Conservation (phyloP, 257 asterid species). For the Solanum paucissectum region DNA sequence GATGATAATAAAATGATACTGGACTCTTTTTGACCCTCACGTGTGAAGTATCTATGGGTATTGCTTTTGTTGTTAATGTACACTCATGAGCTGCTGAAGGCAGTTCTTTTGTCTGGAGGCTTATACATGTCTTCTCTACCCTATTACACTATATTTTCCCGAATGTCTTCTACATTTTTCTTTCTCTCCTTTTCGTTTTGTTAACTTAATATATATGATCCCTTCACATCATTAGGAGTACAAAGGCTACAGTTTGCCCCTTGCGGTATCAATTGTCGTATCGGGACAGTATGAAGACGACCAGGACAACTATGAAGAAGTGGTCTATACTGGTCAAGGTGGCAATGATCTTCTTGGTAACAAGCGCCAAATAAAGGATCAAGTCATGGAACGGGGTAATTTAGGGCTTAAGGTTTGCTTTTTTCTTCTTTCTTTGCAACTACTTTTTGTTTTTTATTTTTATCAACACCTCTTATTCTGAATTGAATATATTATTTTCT, state of each 20-base stretch:
- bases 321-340: slow-evolving; percentile 91
- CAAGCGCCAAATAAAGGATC: slow-evolving; percentile 61
- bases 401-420: slow-evolving; percentile 61
- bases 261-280: slow-evolving; percentile 60
- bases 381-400: slow-evolving; percentile 59
- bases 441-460: not conserved
- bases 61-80: not conserved
- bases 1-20: not conserved
- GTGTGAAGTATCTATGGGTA: not conserved
- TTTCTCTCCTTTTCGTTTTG: not conserved
- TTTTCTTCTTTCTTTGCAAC: not conserved
- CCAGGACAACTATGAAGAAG: slow-evolving; percentile 60
- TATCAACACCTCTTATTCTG: not conserved
- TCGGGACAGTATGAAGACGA: slow-evolving; percentile 96
- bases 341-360: slow-evolving; percentile 73
- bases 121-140: not conserved
- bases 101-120: not conserved
- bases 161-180: not conserved
- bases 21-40: not conserved
- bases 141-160: not conserved
- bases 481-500: not conserved
- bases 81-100: not conserved
- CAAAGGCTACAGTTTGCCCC: slow-evolving; percentile 33
- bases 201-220: not conserved
- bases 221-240: slow-evolving; percentile 18